Evolutionary conservation across 2,329 filamentous ascomycete species (phyloP), one percentile per base, ranked within the genome.

Genomic region (Davidsoniella eucalypti): DNA sequence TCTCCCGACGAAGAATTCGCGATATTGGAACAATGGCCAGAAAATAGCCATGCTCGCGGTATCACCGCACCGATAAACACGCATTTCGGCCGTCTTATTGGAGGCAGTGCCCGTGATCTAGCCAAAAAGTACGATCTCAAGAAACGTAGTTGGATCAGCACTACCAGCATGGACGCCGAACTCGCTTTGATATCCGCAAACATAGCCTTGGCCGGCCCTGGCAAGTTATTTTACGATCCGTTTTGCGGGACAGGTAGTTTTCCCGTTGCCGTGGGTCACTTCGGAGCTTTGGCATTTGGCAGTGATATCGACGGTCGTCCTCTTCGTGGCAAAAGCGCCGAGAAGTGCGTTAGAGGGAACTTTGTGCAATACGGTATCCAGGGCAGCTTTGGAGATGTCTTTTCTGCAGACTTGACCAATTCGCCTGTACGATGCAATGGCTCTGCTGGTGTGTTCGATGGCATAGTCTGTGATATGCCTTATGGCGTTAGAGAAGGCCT

Each of bases 181-280:
- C 72, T 98, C 41, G 85, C 87, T 10, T 73, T 98, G 1, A 69
- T 98, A 18, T 95, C 88, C 0, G 92, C 90, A 1, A 98, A 96
- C 60, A 79, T 98, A 57, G 85, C 86, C 0, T 76, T 85, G 12
- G 87, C 87, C 0, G 80, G 69, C 0, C 84, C 87, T 0, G 90
- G 87, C 0, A 93, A 85, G 60, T 62, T 96, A 2, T 85, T 94
- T 58, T 95, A 90, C 59, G 92, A 98, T 58, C 92, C 92, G 0
- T 98, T 98, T 61, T 87, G 92, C 53, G 92, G 92, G 4, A 96
- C 92, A 0, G 92, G 90, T 4, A 90, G 87, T 49, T 96, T 98
- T 60, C 84, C 87, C 1, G 70, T 98, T 21, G 87, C 92, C 0
- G 90, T 85, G 57, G 84, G 88, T 1, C 83, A 94, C 64, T 95